A percentile compares a stretch with the other conserved stretches of the same genome.
These are phyloP conservation scores for Linum usitatissimum DNA, from an alignment of 345 rosid species.

Conservation along the genomic window DNA sequence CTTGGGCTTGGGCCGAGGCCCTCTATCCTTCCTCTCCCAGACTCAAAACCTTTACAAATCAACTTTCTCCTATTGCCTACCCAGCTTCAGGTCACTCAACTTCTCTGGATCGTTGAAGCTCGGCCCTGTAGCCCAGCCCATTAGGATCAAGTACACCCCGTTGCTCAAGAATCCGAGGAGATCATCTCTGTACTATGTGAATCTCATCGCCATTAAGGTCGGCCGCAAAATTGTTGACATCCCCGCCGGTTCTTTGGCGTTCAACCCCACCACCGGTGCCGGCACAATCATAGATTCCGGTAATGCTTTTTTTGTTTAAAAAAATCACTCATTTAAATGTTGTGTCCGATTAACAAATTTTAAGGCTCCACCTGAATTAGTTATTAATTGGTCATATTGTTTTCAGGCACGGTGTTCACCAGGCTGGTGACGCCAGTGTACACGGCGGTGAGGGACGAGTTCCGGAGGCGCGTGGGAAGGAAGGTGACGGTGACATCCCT, in stretches of 20 bases:
- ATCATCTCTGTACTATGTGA: constrained; percentile 78
- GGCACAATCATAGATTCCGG: constrained; percentile 96
- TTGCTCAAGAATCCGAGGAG: constrained; percentile 70
- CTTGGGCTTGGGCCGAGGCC: constrained; percentile 79
- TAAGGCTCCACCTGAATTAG: not conserved
- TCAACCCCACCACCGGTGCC: constrained; percentile 64
- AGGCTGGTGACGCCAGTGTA: constrained; percentile 73
- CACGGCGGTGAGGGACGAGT: constrained; percentile 57
- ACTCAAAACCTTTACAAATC: constrained; percentile 56
- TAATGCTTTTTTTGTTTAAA: constrained; percentile 8
- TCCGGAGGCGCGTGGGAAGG: constrained; percentile 38
- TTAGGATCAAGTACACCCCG: constrained; percentile 63
- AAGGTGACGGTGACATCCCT: constrained; percentile 50
- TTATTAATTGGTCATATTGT: too few relatives aligned
- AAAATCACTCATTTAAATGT: not conserved
- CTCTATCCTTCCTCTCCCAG: constrained; percentile 68
- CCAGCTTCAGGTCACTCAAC: constrained; percentile 53
- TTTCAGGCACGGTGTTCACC: constrained; percentile 71
- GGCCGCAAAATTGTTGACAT: constrained; percentile 64
- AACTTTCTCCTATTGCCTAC: constrained; percentile 88
- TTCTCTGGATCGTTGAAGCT: constrained; percentile 84
- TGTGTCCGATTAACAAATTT: not conserved
- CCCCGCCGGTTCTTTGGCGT: constrained; percentile 56
- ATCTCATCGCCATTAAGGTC: constrained; percentile 59
- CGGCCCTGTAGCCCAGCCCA: constrained; percentile 72